These are phyloP conservation scores for Fusarium sp. DNA, from an alignment of 2,329 filamentous ascomycete species.

Conservation along the genomic window DNA sequence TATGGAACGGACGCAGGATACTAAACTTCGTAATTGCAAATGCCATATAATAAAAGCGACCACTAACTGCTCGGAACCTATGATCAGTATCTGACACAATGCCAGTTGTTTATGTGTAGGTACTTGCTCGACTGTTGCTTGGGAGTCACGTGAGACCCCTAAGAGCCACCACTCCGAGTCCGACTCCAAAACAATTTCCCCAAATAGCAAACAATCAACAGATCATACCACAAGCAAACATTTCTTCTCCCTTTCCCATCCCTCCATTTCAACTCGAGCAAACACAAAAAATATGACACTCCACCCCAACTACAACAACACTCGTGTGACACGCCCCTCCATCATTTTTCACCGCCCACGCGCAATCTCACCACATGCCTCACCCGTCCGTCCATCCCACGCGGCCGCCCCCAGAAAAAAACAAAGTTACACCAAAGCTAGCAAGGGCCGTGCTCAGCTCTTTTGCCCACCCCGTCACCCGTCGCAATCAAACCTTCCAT, in stretches of 20 bases:
- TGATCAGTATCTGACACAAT: not conserved
- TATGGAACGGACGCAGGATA: not conserved
- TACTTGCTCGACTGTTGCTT: not conserved
- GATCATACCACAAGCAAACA: not conserved
- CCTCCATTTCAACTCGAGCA: not conserved
- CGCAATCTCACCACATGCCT: constrained; percentile 35
- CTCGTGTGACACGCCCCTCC: constrained; percentile 26
- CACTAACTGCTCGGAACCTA: not conserved
- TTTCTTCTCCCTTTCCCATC: not conserved
- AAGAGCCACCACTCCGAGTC: not conserved
- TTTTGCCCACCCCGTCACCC: not conserved
- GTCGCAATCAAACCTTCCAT: not conserved
- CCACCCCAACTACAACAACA: not conserved
- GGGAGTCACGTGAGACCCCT: constrained; percentile 2
- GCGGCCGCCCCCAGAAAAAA: not conserved
- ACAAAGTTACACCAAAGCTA: constrained; percentile 7
- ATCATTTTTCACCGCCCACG: constrained; percentile 9
- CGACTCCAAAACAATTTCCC: not conserved
- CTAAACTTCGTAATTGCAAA: not conserved
- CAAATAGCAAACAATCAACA: not conserved
- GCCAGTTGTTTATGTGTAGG: not conserved
- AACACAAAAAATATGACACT: not conserved
- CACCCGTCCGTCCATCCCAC: constrained; percentile 1
- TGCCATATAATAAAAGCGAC: not conserved
- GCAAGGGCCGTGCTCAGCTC: not conserved